Evolutionary conservation across 768 basidiomycete genomes (phyloP).

Genomic region (Tulasnella sp.): DNA sequence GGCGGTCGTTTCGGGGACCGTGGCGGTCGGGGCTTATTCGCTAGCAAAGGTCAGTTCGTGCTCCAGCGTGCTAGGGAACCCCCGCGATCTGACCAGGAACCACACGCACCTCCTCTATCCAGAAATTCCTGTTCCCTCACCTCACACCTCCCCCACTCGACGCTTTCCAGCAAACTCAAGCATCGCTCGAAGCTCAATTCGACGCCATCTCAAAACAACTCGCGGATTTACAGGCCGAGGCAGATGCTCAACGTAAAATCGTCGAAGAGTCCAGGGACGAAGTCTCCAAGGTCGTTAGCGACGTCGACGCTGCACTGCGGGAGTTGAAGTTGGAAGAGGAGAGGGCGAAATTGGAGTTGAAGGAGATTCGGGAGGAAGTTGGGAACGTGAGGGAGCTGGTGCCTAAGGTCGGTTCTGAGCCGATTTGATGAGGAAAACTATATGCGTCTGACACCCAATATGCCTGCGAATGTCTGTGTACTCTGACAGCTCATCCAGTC

Average conservation of each 20-base stretch:
- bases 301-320: slow-evolving; percentile 65
- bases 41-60: slow-evolving; percentile 61
- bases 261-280: slow-evolving; percentile 72
- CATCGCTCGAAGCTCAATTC: slow-evolving; percentile 81
- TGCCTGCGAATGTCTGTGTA: too few species aligned
- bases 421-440: slow-evolving; percentile 56
- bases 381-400: slow-evolving; percentile 86
- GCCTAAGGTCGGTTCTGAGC: slow-evolving; percentile 61
- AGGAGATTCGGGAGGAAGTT: slow-evolving; percentile 87
- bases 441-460: slow-evolving; percentile 77
- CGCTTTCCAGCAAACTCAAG: slow-evolving; percentile 83
- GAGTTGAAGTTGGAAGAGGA: slow-evolving; percentile 76
- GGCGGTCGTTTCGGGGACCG: slow-evolving; percentile 79
- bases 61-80: background rate
- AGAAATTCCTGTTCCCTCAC: slow-evolving; percentile 92
- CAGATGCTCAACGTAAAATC: slow-evolving; percentile 62
- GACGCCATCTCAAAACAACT: slow-evolving; percentile 80
- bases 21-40: slow-evolving; percentile 74
- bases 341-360: slow-evolving; percentile 80
- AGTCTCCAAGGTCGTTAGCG: slow-evolving; percentile 65
- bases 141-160: slow-evolving; percentile 82
- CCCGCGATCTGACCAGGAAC: background rate
- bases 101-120: slow-evolving; percentile 1
- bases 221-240: slow-evolving; percentile 74
- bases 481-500: slow-evolving; percentile 33